phyloP scores from a whole-genome alignment of 1,284 basidiomycete species.

The Tetrapyrgos nigripes region DNA sequence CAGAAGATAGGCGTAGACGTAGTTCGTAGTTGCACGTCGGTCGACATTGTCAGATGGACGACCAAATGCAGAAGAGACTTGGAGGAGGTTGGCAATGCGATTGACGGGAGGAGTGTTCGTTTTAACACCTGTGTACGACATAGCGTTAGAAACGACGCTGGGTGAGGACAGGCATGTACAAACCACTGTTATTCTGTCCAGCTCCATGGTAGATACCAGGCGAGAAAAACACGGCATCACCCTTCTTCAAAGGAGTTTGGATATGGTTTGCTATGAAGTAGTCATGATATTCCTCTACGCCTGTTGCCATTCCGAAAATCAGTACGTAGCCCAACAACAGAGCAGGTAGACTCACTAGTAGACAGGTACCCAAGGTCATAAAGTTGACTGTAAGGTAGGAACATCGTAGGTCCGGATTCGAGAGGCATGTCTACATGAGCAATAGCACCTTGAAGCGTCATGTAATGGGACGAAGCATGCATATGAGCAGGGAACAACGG shows the following conservation, averaged over 20 bases:
- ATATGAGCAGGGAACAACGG: background rate
- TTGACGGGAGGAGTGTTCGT: background rate
- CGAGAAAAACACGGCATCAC: conserved; percentile 1
- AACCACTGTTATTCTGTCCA: conserved; percentile 1
- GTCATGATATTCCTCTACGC: background rate
- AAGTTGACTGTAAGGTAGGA: conserved; percentile 1
- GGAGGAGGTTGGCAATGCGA: background rate
- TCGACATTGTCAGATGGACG: background rate
- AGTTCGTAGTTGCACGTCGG: background rate
- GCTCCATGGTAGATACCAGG: conserved; percentile 1
- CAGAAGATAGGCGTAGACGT: background rate
- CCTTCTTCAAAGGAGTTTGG: background rate
- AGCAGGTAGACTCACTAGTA: background rate
- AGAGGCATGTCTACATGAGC: conserved; percentile 3
- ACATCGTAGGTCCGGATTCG: background rate
- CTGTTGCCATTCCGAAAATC: background rate
- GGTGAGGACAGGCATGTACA: background rate
- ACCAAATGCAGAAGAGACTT: background rate
- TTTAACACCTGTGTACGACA: background rate
- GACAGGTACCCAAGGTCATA: background rate
- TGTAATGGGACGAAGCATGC: conserved; percentile 1
- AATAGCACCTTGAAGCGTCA: conserved; percentile 1
- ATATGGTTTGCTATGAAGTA: background rate
- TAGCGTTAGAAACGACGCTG: background rate
- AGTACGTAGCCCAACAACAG: background rate